These are phyloP conservation scores for Hortiboletus campestris DNA, from an alignment of 768 basidiomycete species.

Conservation along the genomic window DNA sequence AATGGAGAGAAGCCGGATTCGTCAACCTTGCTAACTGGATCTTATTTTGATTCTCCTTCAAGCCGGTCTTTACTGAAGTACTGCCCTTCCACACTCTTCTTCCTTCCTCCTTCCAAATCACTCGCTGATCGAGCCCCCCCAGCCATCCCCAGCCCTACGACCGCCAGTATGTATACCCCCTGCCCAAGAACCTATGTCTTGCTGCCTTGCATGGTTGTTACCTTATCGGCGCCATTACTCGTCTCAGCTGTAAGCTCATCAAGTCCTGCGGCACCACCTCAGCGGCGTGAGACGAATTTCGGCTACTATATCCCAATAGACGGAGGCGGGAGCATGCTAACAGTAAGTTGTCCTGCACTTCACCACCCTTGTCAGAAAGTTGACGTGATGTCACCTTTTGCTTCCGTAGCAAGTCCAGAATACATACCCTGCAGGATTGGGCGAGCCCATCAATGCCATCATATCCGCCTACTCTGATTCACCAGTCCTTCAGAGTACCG, in stretches of 20 bases:
- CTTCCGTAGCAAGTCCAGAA: conserved; percentile 44
- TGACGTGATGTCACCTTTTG: background rate
- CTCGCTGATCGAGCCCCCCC: background rate
- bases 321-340: conserved; percentile 67
- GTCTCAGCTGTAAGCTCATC: conserved; percentile 6
- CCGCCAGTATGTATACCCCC: background rate
- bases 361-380: background rate
- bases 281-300: conserved; percentile 23
- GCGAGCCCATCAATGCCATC: conserved; percentile 86
- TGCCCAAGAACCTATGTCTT: background rate
- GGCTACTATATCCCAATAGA: conserved; percentile 61
- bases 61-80: conserved; percentile 1
- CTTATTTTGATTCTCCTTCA: background rate
- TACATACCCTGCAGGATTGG: conserved; percentile 70
- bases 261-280: conserved; percentile 6
- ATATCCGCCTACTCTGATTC: conserved; percentile 74
- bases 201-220: conserved; percentile 6
- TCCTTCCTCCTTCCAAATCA: background rate
- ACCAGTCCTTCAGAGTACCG: conserved; percentile 58
- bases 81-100: background rate
- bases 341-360: conserved; percentile 47
- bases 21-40: background rate
- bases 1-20: no score
- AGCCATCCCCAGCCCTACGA: background rate
- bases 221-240: conserved; percentile 10